A percentile compares a stretch with the other conserved stretches of the same genome.
phyloP scores from a whole-genome alignment of 192 early-diverging fungal species.

The Entrophospora sp. region DNA sequence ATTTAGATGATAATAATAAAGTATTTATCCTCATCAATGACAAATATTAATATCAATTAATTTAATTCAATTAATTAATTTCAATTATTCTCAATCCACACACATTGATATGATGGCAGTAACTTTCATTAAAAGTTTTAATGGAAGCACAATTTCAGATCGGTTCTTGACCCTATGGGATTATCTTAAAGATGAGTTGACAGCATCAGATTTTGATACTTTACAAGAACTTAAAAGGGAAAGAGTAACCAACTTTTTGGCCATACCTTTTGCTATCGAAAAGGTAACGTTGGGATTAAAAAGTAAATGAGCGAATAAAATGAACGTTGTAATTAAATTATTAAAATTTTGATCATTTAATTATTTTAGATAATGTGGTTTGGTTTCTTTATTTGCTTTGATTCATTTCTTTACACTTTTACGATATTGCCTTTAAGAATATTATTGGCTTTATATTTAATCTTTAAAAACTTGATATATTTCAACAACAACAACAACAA shows the following conservation, averaged over 20 bases:
- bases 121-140: neutral
- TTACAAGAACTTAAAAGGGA: slow-evolving; percentile 81
- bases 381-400: slow-evolving; percentile 86
- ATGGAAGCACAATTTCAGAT: neutral
- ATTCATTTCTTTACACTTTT: slow-evolving; percentile 92
- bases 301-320: neutral
- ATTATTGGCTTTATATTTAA: slow-evolving; percentile 49
- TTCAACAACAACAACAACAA: slow-evolving; percentile 26
- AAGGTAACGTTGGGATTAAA: slow-evolving; percentile 41
- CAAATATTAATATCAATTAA: neutral
- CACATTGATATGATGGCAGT: neutral
- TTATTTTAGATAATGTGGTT: slow-evolving; percentile 68
- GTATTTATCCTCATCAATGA: too few relatives aligned
- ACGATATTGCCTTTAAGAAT: slow-evolving; percentile 89
- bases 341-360: slow-evolving; percentile 18
- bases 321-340: neutral
- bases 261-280: slow-evolving; percentile 81
- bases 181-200: slow-evolving; percentile 54
- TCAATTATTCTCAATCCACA: neutral
- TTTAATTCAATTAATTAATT: neutral
- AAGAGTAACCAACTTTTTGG: slow-evolving; percentile 78
- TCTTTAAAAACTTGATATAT: slow-evolving; percentile 33
- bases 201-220: slow-evolving; percentile 55
- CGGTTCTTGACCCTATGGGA: slow-evolving; percentile 39
- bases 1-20: too few relatives aligned